Base-by-base conservation (phyloP, 495 filamentous ascomycete genomes). In the Neurospora sublineolata region DNA sequence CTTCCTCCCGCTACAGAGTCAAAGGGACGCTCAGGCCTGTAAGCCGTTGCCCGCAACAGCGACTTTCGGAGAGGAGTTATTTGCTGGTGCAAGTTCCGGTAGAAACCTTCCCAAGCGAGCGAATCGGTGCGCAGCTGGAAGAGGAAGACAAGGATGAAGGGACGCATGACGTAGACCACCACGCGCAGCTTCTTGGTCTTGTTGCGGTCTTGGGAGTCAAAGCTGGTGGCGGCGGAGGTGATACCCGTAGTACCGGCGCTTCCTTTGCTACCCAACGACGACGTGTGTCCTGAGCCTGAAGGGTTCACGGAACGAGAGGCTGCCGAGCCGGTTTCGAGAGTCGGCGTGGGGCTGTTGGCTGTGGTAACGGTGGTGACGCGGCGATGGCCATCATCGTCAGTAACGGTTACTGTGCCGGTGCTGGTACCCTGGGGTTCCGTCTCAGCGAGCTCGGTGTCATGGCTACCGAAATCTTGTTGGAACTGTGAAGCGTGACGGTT, bases 61-160 rank as follows among this genome's bases (percentile, higher is more conserved):
- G 91, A 86, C 76, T 88, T 91, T 71, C 91, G 89, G 36, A 99
- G 87, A 7, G 94, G 92, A 3, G 84, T 82, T 23, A 98, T 87
- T 78, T 96, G 93, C 71, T 91, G 87, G 75, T 97, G 93, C 33
- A 99, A 86, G 38, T 88, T 89, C 18, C 89, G 86, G 81, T 97
- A 98, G 74, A 97, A 88, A 0, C 86, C 82, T 4, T 90, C 84
- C 64, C 87, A 87, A 18, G 87, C 83, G 8, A 97, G 84, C 27
- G 89, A 85, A 41, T 87, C 85, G 1, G 93, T 91, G 44, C 83
- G 82, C 14, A 89, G 85, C 67, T 91, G 86, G 82, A 98, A 97
- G 18, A 99, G 84, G 75, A 98, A 92, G 5, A 92, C 90, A 79
- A 93, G 97, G 70, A 97, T 91, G 81, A 98, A 97, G 3, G 95